Evolutionary conservation across 164 flowering plant genomes (phyloP), one percentile per base, ranked within the genome.

Genomic region (Sedum album): DNA sequence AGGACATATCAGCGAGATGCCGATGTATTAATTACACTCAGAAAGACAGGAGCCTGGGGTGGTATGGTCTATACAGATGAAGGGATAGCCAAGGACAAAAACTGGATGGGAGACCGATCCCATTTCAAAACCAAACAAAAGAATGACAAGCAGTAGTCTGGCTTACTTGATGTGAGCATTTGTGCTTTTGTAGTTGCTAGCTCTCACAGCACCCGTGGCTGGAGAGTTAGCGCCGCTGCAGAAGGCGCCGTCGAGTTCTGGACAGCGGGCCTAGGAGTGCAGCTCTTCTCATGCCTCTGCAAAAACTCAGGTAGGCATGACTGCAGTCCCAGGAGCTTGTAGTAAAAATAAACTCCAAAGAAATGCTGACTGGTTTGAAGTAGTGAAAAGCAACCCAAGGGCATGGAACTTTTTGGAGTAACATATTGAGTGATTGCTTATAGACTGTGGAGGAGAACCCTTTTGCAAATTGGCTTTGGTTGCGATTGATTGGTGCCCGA

Each of bases 21-120:
- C n/a, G n/a, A n/a, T n/a, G n/a, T n/a, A 83, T 86, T 0, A 77
- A 79, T 86, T 87, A 84, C 87, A 79, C 87, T 74, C 70, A 63
- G 0, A 10, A 21, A 75, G 41, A 42, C 60, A 64, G 68, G 62
- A 61, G 68, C 41, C 71, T 71, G 75, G 62, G 53, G 69, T 10
- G 60, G 30, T 25, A 6, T 23, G 71, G 57, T 79, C 82, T 88
- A 83, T 84, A 86, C 90, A 88, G 70, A 73, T 67, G 73, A 72
- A 48, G 68, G 55, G 73, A 72, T 68, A 70, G 63, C 66, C 77
- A 68, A 62, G 82, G 76, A 75, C 70, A 69, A 83, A 78, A 79
- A 70, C 78, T 78, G 76, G 76, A 71, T 70, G 68, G 69, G 76
- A 76, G 79, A 75, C 78, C 79, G 70, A 64, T 73, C 71, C 71